These are phyloP conservation scores for Ammopiptanthus mongolicus DNA, from an alignment of 306 rosid species.

Conservation along the genomic window DNA sequence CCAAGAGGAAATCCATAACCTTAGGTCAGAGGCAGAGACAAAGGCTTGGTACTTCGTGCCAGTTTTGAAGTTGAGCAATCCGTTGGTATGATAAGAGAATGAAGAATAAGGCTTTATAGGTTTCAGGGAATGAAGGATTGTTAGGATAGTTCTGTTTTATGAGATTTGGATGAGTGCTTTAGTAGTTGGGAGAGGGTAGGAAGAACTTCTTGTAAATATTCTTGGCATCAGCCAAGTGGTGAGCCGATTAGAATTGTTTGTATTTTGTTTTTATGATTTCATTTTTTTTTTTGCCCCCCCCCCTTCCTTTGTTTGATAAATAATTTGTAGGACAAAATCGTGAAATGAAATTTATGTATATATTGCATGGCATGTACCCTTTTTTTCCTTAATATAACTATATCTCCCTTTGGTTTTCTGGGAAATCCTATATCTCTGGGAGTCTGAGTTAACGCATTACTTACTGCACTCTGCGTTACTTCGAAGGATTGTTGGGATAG, in stretches of 20 bases:
- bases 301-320: slow-evolving; percentile 56
- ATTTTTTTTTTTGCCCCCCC: neutral
- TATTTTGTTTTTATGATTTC: slow-evolving; percentile 36
- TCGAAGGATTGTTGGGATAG: neutral
- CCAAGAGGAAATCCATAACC: slow-evolving; percentile 56
- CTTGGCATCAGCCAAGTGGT: slow-evolving; percentile 39
- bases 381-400: neutral
- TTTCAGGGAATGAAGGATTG: slow-evolving; percentile 43
- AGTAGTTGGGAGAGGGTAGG: slow-evolving; percentile 40
- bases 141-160: slow-evolving; percentile 35
- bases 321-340: slow-evolving; percentile 56
- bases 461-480: neutral
- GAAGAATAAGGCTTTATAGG: slow-evolving; percentile 40
- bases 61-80: slow-evolving; percentile 71
- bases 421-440: neutral
- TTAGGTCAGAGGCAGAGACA: slow-evolving; percentile 82
- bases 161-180: slow-evolving; percentile 38
- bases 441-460: neutral
- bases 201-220: slow-evolving; percentile 58
- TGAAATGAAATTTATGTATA: slow-evolving; percentile 51
- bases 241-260: slow-evolving; percentile 53
- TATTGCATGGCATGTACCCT: slow-evolving; percentile 20
- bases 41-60: slow-evolving; percentile 99
- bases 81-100: slow-evolving; percentile 29
- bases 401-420: neutral